Conservation (phyloP, 345 rosid species). For the Citrus medica region DNA sequence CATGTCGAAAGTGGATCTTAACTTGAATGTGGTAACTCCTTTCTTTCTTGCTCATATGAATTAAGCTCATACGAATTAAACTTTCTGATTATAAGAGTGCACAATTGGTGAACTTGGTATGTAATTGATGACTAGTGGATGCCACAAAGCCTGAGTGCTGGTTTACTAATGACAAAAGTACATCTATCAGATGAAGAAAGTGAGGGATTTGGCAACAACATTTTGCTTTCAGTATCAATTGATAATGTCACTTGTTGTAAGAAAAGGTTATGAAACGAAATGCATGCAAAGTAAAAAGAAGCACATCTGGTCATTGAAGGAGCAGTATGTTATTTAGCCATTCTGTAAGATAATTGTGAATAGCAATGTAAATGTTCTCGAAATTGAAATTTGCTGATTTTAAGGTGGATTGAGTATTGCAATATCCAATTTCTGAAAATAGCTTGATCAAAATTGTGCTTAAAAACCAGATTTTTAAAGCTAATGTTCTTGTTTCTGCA, state of each 20-base stretch:
- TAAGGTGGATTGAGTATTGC: too few species aligned
- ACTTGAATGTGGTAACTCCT: slow-evolving; percentile 69
- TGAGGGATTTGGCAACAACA: background rate
- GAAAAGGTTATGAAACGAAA: too few species aligned
- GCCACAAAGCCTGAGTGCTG: background rate
- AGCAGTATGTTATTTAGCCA: too few species aligned
- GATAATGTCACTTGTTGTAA: background rate
- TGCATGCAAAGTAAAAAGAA: too few species aligned
- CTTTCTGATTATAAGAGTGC: background rate
- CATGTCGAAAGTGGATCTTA: slow-evolving; percentile 68
- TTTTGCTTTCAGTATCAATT: background rate
- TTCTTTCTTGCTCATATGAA: slow-evolving; percentile 3
- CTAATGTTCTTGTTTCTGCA: too few species aligned
- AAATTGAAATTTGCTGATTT: too few species aligned
- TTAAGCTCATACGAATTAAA: background rate
- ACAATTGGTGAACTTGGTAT: background rate
- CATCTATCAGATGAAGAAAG: background rate
- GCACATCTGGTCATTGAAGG: too few species aligned
- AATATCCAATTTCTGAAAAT: too few species aligned
- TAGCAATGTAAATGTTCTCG: too few species aligned
- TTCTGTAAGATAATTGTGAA: too few species aligned
- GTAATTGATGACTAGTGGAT: background rate
- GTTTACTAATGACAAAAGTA: background rate
- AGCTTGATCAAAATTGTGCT: too few species aligned
- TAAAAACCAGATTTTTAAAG: too few species aligned